These are phyloP conservation scores for Blakeslea trispora DNA, from an alignment of 371 early-diverging fungal genomes.

Conservation along the genomic window DNA sequence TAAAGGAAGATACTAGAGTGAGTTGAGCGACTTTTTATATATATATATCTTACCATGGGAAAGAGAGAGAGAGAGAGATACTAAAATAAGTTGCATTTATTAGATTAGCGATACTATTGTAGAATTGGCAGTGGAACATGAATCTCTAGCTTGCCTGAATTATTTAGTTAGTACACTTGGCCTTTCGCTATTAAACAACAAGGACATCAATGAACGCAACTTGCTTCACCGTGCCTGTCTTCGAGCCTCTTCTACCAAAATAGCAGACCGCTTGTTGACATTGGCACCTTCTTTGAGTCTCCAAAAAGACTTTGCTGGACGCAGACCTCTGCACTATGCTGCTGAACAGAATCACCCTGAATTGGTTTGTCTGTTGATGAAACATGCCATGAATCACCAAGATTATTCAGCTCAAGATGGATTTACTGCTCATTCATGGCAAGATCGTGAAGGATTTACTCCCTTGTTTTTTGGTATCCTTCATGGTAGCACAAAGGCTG, in stretches of 20 bases:
- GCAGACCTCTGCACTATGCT: slow-evolving; percentile 72
- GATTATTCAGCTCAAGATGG: slow-evolving; percentile 40
- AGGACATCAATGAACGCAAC: slow-evolving; percentile 69
- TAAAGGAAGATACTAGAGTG: slow-evolving; percentile 24
- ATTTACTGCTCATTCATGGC: slow-evolving; percentile 55
- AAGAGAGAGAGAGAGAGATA: not conserved
- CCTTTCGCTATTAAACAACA: slow-evolving; percentile 34
- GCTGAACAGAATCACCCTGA: slow-evolving; percentile 56
- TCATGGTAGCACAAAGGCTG: slow-evolving; percentile 57
- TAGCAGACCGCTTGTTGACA: slow-evolving; percentile 19
- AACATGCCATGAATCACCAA: slow-evolving; percentile 43
- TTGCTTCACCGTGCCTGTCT: slow-evolving; percentile 64
- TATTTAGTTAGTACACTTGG: slow-evolving; percentile 45
- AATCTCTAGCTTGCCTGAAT: slow-evolving; percentile 48
- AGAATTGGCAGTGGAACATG: slow-evolving; percentile 53
- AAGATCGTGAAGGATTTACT: slow-evolving; percentile 69
- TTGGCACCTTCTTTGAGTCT: slow-evolving; percentile 25
- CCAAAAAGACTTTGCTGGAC: slow-evolving; percentile 62
- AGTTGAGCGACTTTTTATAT: no score
- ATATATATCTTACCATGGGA: no score
- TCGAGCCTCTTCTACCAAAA: slow-evolving; percentile 26
- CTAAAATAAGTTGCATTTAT: not conserved
- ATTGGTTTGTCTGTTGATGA: slow-evolving; percentile 46
- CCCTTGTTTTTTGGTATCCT: slow-evolving; percentile 72
- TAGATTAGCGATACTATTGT: slow-evolving; percentile 55